phyloP scores from a whole-genome alignment of 108 stramenopile genomes.

The Schizochytrium sp. region DNA sequence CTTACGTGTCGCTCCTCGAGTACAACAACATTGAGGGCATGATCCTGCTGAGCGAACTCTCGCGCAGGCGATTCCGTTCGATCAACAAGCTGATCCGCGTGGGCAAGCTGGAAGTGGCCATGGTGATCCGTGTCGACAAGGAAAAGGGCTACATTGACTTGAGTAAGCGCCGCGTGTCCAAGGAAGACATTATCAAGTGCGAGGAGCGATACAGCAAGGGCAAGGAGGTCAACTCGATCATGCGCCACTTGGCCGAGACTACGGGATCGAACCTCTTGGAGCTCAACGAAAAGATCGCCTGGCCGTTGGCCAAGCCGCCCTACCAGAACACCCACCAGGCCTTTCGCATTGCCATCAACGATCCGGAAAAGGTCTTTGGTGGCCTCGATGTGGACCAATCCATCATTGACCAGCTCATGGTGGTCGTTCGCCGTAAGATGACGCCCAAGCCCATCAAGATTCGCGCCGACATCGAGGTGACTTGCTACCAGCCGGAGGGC shows the following conservation, averaged over 20 bases:
- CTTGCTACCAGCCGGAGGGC: slow-evolving; percentile 95
- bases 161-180: slow-evolving; percentile 87
- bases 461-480: slow-evolving; percentile 93
- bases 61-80: slow-evolving; percentile 90
- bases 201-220: slow-evolving; percentile 90
- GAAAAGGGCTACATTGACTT: slow-evolving; percentile 99
- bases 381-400: slow-evolving; percentile 39
- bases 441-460: slow-evolving; percentile 97
- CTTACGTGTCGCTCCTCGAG: slow-evolving; percentile 93
- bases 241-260: slow-evolving; percentile 76
- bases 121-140: slow-evolving; percentile 97
- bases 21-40: slow-evolving; percentile 99
- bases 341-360: slow-evolving; percentile 54
- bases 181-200: slow-evolving; percentile 93
- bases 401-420: slow-evolving; percentile 49
- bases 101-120: slow-evolving; percentile 93
- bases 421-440: slow-evolving; percentile 74
- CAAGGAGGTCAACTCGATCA: slow-evolving; percentile 81
- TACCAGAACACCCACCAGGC: slow-evolving; percentile 97
- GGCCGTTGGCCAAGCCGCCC: slow-evolving; percentile 86
- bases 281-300: slow-evolving; percentile 85
- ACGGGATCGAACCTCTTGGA: slow-evolving; percentile 77
- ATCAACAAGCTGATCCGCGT: slow-evolving; percentile 99
- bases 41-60: slow-evolving; percentile 90
- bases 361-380: slow-evolving; percentile 38